Evolutionary conservation across 331 rosid species (phyloP).

Genomic region (Malus hybrid): DNA sequence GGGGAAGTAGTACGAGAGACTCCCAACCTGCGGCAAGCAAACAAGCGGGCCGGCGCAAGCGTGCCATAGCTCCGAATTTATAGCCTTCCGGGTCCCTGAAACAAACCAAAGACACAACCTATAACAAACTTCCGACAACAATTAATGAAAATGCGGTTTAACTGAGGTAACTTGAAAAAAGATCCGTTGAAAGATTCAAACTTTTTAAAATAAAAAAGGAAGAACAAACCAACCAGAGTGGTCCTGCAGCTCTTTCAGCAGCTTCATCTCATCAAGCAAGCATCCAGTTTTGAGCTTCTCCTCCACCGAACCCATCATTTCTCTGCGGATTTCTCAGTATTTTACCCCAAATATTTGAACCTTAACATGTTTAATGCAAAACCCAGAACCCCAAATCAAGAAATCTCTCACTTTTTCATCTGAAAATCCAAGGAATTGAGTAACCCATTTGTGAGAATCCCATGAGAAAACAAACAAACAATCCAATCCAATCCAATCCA

Average conservation of each 20-base stretch:
- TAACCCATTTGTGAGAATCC: conserved; percentile 21
- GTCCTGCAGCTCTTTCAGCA: conserved; percentile 84
- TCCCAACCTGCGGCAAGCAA: conserved; percentile 72
- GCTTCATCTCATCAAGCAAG: conserved; percentile 75
- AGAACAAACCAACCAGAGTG: conserved; percentile 52
- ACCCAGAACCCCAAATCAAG: conserved; percentile 20
- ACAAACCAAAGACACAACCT: background rate
- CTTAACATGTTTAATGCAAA: conserved; percentile 29
- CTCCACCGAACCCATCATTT: conserved; percentile 52
- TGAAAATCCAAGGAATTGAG: conserved; percentile 9
- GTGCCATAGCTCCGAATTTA: conserved; percentile 72
- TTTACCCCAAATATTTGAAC: conserved; percentile 21
- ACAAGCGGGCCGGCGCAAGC: conserved; percentile 96
- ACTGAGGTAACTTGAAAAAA: background rate
- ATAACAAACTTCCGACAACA: background rate
- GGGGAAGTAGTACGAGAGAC: conserved; percentile 81
- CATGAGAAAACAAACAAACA: conserved; percentile 20
- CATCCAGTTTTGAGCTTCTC: conserved; percentile 46
- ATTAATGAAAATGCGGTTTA: background rate
- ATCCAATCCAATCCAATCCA: background rate
- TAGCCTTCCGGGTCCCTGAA: conserved; percentile 61
- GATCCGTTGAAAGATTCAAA: background rate
- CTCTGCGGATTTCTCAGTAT: background rate
- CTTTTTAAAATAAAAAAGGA: background rate
- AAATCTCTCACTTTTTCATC: background rate